Base-by-base conservation (phyloP, 768 basidiomycete species). In the Pleurotus giganteus region DNA sequence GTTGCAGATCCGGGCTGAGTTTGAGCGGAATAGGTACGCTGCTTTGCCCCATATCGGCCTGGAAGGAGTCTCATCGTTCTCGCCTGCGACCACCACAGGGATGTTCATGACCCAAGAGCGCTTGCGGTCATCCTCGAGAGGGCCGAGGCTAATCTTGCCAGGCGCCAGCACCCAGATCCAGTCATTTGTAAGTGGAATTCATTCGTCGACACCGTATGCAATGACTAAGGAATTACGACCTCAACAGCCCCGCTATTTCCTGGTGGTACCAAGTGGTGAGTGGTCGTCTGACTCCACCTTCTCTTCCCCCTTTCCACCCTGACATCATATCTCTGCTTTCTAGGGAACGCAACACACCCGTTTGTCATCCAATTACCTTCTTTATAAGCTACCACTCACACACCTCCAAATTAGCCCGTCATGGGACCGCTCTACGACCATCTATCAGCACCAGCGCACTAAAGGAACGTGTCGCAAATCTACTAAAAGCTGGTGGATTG, bases 201-300 rank as follows among this genome's bases (percentile, higher is more conserved):
- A 54, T 9, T 44, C 47, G 49, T 12, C 11, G 24, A 27, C 39
- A 49, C 37, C 45, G 52, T 47, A 32, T n/a, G 21, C 12, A 0
- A 34, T 15, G 17, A 21, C 19, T 39, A 23, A 45, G 21, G 26
- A 17, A 29, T 41, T 36, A 9, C 15, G 8, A 43, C 27, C 46
- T 50, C 29, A 60, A 36, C 58, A 98, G 95, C 88, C 56, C 81
- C 94, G 44, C 65, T 80, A 36, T 89, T 85, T 68, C 92, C 93
- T 44, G 93, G 89, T 55, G 95, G 95, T 56, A 94, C 93, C n/a
- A 97, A 96, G 74, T 98, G 94, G 94, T 95, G 64, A 62, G 87
- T 81, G 51, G 13, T 41, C 15, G 46, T 17, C 29, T 15, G 49
- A 6, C 24, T 39, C 23, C 42, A 12, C 17, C 41, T 46, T 7